Base-by-base conservation (phyloP, 2,329 filamentous ascomycete genomes). In the Fusarium torulosum region DNA sequence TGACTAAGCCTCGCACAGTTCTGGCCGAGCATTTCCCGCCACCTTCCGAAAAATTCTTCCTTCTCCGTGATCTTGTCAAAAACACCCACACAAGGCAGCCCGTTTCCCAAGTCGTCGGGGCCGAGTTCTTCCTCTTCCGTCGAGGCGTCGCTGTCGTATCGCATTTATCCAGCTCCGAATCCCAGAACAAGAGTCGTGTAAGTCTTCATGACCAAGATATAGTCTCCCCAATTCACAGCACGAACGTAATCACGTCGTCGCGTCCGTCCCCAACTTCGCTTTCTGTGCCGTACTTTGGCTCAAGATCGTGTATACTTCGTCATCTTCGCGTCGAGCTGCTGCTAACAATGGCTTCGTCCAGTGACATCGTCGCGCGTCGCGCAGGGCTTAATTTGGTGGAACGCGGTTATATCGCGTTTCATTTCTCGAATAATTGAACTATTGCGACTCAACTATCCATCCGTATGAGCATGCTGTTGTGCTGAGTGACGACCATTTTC, bases 81-180 rank as follows among this genome's bases (percentile, higher is more conserved):
- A 77, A 78, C 75, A 77, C 73, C 69, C 75, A 75, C 72, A 74
- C 71, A 70, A 71, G 66, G 63, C 53, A 63, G 72, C 70, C 59
- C 76, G 75, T 54, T 59, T 59, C 52, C 52, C 67, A 68, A 67
- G 69, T 73, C 71, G 58, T 74, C 71, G 71, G 71, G 66, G 74
- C 76, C 76, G 79, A 80, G 80, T 82, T 82, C 80, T 82, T 82
- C 80, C 80, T 81, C 76, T 79, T 82, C 80, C 80, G 80, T 80
- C 76, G 74, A 76, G 70, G 71, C 70, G 70, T 72, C 52, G 60
- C 73, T 69, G 78, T 75, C 74, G 77, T 77, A 75, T 80, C 78
- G 77, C 79, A 80, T 80, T 80, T 80, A 80, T 78, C 77, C 78
- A 79, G 77, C 69, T 79, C 79, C 78, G 78, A 59, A 73, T 78